Evolutionary conservation across 1,284 basidiomycete genomes (phyloP), one percentile per base, ranked within the genome.

Genomic region (Ustilago curta): DNA sequence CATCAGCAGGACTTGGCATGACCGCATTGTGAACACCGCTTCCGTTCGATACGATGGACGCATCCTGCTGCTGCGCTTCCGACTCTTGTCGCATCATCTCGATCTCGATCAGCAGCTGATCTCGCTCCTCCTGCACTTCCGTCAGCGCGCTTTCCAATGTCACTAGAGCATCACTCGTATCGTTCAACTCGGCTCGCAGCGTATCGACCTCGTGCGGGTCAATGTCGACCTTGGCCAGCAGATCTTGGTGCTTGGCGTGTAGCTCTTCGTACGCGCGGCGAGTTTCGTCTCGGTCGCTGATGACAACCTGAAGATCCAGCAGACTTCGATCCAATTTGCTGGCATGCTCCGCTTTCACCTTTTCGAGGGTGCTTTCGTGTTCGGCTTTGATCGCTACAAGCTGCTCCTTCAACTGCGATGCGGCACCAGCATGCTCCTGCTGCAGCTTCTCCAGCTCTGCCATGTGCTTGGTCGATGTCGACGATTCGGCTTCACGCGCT

Each of bases 131-230:
- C 62, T 86, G 84, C 29, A 82, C 80, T 35, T 83, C 83, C 16
- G 82, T 78, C 12, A 86, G 77, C 6, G 85, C 82, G 45, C 80
- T 77, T 59, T 86, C 85, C 37, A 86, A 69, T 6, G 83, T 82
- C 32, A 81, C 74, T 6, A 86, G 76, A 0, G 84, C 81, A 45
- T 85, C 82, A 43, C 83, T 80, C 4, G 85, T 79, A 32, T 85
- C 82, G 59, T 83, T 78, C 42, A 85, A 65, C 62, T 86, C 84
- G 7, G 60, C 61, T 1, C 90, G 90, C 74, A 91, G 90, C 4
- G 91, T 91, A 23, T 89, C 90, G 77, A 93, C 90, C 77, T 91
- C 88, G 47, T 77, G 72, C 8, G 74, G 78, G 43, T 81, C 78
- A 18, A 79, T 56, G 29, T 75, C 72, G 7, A 60, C 11, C 64